Conservation (phyloP, 1,139 yeast genomes). For the Yamadazyma dendronema region DNA sequence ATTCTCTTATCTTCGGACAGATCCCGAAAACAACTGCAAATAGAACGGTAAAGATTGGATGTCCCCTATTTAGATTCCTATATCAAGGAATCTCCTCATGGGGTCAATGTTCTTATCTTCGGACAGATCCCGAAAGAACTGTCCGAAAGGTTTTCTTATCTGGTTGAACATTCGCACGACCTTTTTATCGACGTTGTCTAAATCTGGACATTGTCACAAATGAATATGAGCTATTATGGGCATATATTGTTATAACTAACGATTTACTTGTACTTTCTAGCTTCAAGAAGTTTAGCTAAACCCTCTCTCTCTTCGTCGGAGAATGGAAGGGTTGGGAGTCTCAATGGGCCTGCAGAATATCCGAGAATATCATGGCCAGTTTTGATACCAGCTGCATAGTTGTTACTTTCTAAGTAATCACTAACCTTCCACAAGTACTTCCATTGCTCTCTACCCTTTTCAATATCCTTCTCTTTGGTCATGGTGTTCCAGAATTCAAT, state of each 20-base stretch:
- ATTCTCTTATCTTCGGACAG: too few species aligned
- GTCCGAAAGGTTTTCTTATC: too few species aligned
- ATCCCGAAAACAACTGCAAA: too few species aligned
- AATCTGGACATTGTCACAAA: too few species aligned
- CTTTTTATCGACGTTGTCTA: too few species aligned
- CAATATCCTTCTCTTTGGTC: slow-evolving; percentile 11
- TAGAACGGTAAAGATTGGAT: too few species aligned
- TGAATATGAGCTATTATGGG: too few species aligned
- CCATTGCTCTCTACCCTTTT: slow-evolving; percentile 17
- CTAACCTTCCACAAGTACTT: slow-evolving; percentile 15
- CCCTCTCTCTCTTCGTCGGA: slow-evolving; percentile 11
- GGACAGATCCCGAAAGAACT: too few species aligned
- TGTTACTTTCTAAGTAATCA: slow-evolving; percentile 13
- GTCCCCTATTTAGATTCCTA: too few species aligned
- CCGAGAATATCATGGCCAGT: slow-evolving; percentile 17
- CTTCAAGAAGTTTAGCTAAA: slow-evolving; percentile 11
- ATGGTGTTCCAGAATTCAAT: slow-evolving; percentile 15
- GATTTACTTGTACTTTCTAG: slow-evolving; percentile 13
- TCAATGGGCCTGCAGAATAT: slow-evolving; percentile 14
- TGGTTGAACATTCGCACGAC: too few species aligned
- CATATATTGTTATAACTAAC: neutral
- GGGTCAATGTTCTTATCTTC: too few species aligned
- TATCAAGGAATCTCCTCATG: too few species aligned
- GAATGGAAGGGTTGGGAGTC: slow-evolving; percentile 16
- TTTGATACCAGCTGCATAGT: slow-evolving; percentile 17